Evolutionary conservation across 73 alveolate genomes (phyloP).

Genomic region (Symbiodinium natans): DNA sequence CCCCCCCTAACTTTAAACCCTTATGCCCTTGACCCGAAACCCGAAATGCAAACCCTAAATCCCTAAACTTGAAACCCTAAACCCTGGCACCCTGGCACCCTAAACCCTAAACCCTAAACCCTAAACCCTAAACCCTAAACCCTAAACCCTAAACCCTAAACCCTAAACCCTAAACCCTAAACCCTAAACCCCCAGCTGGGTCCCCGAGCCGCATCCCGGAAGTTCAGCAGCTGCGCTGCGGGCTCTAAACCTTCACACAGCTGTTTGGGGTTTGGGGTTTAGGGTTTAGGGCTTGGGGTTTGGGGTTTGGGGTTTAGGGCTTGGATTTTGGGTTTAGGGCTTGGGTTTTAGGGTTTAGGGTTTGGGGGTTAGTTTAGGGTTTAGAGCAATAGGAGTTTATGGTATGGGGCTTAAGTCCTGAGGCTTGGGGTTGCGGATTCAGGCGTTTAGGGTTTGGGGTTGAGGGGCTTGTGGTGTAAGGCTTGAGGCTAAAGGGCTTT

Average conservation of each 20-base stretch:
- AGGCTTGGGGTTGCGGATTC: no score
- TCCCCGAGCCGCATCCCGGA: conserved; percentile 3
- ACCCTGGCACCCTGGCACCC: background rate
- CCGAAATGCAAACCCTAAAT: no score
- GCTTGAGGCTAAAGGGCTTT: no score
- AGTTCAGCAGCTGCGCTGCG: conserved; percentile 63
- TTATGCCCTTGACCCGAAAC: no score
- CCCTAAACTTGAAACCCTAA: background rate
- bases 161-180: background rate
- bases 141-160: background rate
- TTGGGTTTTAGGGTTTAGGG: background rate
- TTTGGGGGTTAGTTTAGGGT: background rate
- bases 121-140: background rate
- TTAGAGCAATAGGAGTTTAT: no score
- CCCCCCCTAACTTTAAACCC: no score
- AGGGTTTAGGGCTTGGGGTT: no score
- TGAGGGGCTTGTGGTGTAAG: no score
- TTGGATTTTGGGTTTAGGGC: background rate
- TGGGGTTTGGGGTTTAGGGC: background rate
- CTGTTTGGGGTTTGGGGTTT: background rate
- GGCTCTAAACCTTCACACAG: conserved; percentile 43
- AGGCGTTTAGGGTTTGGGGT: no score
- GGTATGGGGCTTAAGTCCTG: no score
- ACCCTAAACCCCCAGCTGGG: background rate
- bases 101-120: background rate